Evolutionary conservation across 371 early-diverging fungal species (phyloP), one percentile per base, ranked within the genome.

Genomic region (Circinella umbellata): DNA sequence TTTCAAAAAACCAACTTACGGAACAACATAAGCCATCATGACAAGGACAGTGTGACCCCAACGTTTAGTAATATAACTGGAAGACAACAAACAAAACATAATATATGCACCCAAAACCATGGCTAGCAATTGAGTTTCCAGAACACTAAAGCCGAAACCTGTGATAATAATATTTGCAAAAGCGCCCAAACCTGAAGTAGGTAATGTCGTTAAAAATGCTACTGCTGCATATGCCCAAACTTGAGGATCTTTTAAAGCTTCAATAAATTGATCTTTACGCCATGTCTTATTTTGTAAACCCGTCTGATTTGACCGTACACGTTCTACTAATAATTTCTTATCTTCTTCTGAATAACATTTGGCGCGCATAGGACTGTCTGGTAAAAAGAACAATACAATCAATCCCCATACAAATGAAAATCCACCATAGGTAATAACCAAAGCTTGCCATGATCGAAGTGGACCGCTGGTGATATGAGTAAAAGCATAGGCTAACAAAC

Each of bases 41-140:
- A 71, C 61, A 53, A 68, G 38, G n/a, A 71, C 15, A 4, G 68
- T 74, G 6, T 74, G 59, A 11, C 66, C 66, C 55, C 57, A 74
- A 55, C 63, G 54, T 37, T 72, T 69, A 4, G 75, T 57, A 39
- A 74, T 48, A 35, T 69, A 74, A 18, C 55, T 72, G 6, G 75
- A 71, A 14, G 66, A 66, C 13, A 71, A 42, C 20, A 68, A 38
- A 14, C 68, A 64, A 37, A 71, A 49, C 66, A 74, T 74, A 17
- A 74, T 74, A n/a, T 74, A 74, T 1, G 69, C 66, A 55, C 75
- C 75, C 36, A 74, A 49, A 8, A 74, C 75, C 75, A 74, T 74
- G 57, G 75, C 75, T n/a, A 74, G 61, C 8, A 74, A 48, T 18
- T 74, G 75, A n/a, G 75, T 74, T 20, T 74, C 61, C 20, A 74